Base-by-base conservation (phyloP, 345 rosid species). In the Excoecaria cochinchinensis region DNA sequence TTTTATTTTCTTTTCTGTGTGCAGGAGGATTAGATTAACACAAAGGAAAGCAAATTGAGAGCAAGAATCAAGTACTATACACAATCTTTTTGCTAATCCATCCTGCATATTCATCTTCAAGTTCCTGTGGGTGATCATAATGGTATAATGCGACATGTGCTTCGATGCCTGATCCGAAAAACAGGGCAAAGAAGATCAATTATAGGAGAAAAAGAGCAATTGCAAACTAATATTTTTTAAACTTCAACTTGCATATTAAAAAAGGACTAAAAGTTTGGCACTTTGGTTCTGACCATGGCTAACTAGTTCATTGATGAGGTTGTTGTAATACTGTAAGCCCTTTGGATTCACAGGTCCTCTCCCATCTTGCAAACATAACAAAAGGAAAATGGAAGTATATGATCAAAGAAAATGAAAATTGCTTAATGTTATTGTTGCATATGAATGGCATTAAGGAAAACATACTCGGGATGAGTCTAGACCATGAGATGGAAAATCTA, bases 401-500 rank as follows among this genome's bases (percentile, higher is more conserved):
- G 65, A 25, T 65, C 21, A 42, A 42, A 65, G 24, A 6, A 15
- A 48, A 21, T 19, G 50, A 1, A 68, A 68, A 50, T 8, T n/a
- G 15, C 36, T 67, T 19, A 38, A 15, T 4, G 44, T 6, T 7
- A 39, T 39, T 62, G 22, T 4, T 36, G 16, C 48, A 17, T 5
- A 40, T 10, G 48, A 17, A 13, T 39, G 38, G 31, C 31, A 31
- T 8, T 7, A 3, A 61, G 16, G 53, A 52, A 3, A 53, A 17
- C 77, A 14, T 86, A 90, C 97, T 76, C 22, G 91, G 97, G 68
- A 90, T 86, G 62, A 92, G 92, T 70, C 95, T 89, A 40, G 95
- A 87, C 94, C 92, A 90, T 19, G 97, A 90, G 74, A 90, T 92
- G 66, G 95, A 90, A 82, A 89, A 90, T 77, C 89, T 86, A 73